Evolutionary conservation across 2,329 filamentous ascomycete species (phyloP).

Genomic region (Anthostomella pinea): DNA sequence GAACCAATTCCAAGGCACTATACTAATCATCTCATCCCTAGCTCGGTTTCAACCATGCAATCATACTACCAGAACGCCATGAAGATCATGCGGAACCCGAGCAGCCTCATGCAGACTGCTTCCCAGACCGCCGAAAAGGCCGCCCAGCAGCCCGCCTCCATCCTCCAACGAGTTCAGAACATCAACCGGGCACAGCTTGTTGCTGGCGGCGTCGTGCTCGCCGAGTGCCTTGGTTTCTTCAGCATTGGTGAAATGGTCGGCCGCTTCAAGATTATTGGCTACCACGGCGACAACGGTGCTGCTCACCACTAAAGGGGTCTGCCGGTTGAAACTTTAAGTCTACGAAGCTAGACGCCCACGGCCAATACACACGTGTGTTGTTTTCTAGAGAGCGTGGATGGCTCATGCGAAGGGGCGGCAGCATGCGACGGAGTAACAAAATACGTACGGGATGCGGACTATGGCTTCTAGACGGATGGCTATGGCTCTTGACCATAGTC

Average conservation of each 20-base stretch:
- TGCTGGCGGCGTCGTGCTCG: slow-evolving; percentile 71
- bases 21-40: slow-evolving; percentile 37
- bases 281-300: slow-evolving; percentile 66
- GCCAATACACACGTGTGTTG: slow-evolving; percentile 21
- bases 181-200: slow-evolving; percentile 68
- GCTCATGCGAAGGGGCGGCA: too few species aligned
- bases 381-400: slow-evolving; percentile 19
- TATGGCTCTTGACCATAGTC: slow-evolving; percentile 4
- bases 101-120: slow-evolving; percentile 49
- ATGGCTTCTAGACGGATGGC: too few species aligned
- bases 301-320: slow-evolving; percentile 52
- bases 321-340: slow-evolving; percentile 12
- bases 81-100: slow-evolving; percentile 69
- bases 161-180: slow-evolving; percentile 57
- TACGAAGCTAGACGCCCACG: slow-evolving; percentile 9
- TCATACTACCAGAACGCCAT: slow-evolving; percentile 75
- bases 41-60: slow-evolving; percentile 79
- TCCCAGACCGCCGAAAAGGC: slow-evolving; percentile 45
- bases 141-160: slow-evolving; percentile 40
- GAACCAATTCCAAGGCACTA: too few species aligned
- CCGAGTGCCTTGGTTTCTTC: slow-evolving; percentile 95
- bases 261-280: slow-evolving; percentile 91
- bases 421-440: too few species aligned
- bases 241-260: slow-evolving; percentile 96
- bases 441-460: too few species aligned